Conservation (phyloP, 345 rosid species). For the Murraya koenigii region DNA sequence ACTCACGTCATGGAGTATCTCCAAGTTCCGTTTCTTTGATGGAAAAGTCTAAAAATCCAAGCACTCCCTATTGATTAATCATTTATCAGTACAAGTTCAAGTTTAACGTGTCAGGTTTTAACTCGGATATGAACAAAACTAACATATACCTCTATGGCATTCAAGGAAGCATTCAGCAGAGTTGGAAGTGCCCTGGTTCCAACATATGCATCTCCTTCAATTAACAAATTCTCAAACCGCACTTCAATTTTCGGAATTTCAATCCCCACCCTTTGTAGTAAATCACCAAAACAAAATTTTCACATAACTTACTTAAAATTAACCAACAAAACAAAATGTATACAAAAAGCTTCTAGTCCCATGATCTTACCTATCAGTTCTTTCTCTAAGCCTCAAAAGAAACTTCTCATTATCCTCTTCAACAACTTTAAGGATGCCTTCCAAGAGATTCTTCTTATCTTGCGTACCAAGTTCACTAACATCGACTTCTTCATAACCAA, state of each 20-base stretch:
- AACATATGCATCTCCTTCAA: slow-evolving; percentile 54
- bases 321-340: background rate
- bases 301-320: background rate
- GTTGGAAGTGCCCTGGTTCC: slow-evolving; percentile 62
- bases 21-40: slow-evolving; percentile 43
- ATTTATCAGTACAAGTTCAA: background rate
- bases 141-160: slow-evolving; percentile 39
- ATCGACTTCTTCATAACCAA: slow-evolving; percentile 44
- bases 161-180: slow-evolving; percentile 38
- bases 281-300: background rate
- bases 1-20: slow-evolving; percentile 39
- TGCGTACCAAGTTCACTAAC: slow-evolving; percentile 39
- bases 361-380: slow-evolving; percentile 46
- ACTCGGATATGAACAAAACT: background rate
- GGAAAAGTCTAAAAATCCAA: slow-evolving; percentile 37
- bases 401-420: slow-evolving; percentile 61
- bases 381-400: slow-evolving; percentile 39
- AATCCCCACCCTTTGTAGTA: slow-evolving; percentile 45
- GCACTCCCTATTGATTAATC: slow-evolving; percentile 27
- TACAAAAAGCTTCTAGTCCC: background rate
- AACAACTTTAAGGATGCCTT: slow-evolving; percentile 43
- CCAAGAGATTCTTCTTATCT: slow-evolving; percentile 39
- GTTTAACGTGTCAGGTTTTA: background rate
- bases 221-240: slow-evolving; percentile 39
- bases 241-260: slow-evolving; percentile 52